Conservation (phyloP, 2,329 filamentous ascomycete genomes). For the Aureobasidium melanogenum region DNA sequence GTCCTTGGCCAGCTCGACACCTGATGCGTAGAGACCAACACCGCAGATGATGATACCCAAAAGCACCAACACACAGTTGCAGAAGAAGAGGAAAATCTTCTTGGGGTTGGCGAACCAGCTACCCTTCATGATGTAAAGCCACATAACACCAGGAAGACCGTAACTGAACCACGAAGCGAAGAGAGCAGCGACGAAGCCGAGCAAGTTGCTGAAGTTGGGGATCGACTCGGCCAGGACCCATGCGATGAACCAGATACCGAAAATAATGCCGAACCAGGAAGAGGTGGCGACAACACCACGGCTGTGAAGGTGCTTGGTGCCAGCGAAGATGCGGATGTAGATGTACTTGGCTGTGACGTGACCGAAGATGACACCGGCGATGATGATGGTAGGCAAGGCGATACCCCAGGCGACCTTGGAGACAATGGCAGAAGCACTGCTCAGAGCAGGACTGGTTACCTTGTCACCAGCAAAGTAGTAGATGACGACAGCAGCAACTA, state of each 20-base stretch:
- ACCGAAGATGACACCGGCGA: slow-evolving; percentile 62
- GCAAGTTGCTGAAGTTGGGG: slow-evolving; percentile 13
- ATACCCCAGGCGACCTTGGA: slow-evolving; percentile 59
- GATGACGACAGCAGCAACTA: slow-evolving; percentile 56
- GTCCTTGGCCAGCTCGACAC: slow-evolving; percentile 3
- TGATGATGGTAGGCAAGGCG: slow-evolving; percentile 61
- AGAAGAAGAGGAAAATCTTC: slow-evolving; percentile 32
- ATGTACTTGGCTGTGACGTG: slow-evolving; percentile 58
- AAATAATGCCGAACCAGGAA: slow-evolving; percentile 52
- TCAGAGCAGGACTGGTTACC: slow-evolving; percentile 57
- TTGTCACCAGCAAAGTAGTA: slow-evolving; percentile 55
- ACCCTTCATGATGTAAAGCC: slow-evolving; percentile 37
- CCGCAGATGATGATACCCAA: slow-evolving; percentile 23
- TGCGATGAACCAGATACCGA: slow-evolving; percentile 50
- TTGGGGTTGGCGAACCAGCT: slow-evolving; percentile 31
- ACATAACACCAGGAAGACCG: slow-evolving; percentile 19
- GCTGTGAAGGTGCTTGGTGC: slow-evolving; percentile 40
- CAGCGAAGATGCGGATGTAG: slow-evolving; percentile 55
- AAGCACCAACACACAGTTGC: slow-evolving; percentile 34
- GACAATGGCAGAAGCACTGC: slow-evolving; percentile 47
- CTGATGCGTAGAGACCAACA: slow-evolving; percentile 19
- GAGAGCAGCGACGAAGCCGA: slow-evolving; percentile 39
- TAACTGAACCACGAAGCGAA: slow-evolving; percentile 56
- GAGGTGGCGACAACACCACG: slow-evolving; percentile 34
- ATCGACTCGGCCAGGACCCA: slow-evolving; percentile 54